Base-by-base conservation (phyloP, 169 alveolate genomes). In the Cryptosporidium parvum region DNA sequence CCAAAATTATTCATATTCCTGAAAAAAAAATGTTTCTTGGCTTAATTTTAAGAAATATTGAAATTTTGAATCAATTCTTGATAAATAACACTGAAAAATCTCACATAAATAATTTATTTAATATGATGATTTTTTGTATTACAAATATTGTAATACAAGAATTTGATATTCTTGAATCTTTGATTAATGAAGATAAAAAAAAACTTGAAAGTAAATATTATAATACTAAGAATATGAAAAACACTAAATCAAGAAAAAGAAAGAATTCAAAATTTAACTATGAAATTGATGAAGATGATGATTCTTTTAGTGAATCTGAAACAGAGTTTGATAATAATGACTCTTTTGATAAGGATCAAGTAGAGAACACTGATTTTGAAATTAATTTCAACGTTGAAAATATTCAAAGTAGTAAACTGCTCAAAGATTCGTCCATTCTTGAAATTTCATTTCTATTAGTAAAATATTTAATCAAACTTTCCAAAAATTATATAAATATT, bases 71-170 rank as follows among this genome's bases (percentile, higher is more conserved):
- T 1, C 62, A 62, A 14, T 12, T 3, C 39, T 16, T 33, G 8
- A 18, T n/a, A 2, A 58, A 35, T 58, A 12, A 59, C 16, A 37
- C 12, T 2, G 65, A 69, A 39, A 26, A 44, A 6, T 39, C 44
- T 6, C 44, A 44, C 3, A 42, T 69, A 29, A 45, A 45, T 39
- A 53, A 21, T 53, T 62, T 73, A 14, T 21, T 73, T 56, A 73
- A 52, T 42, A 33, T 73, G 26, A 23, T 73, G 2, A 23, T 73
- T 53, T 73, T 73, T 73, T 33, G 56, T 31, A 37, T 35, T n/a
- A 58, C 86, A 5, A 73, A 73, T 73, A 73, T 73, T 53, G 44
- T 73, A 16, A 3, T 73, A 3, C 86, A 73, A 44, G 86, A 73
- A 42, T 73, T 73, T 56, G 70, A 51, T 59, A 37, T 56, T 29